phyloP scores from a whole-genome alignment of 306 rosid species.

The Boehmeria nivea region DNA sequence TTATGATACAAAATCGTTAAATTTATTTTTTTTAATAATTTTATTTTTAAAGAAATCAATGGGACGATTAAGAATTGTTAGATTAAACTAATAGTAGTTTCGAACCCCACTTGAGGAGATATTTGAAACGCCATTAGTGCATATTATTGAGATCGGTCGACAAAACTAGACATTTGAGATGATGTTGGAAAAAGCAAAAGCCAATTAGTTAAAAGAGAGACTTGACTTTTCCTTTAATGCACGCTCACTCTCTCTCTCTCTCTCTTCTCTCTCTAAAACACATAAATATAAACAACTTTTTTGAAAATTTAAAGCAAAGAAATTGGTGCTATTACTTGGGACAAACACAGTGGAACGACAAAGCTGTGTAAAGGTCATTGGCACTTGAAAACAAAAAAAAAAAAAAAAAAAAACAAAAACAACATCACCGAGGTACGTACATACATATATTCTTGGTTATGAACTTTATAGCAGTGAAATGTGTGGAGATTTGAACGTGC shows the following conservation, averaged over 20 bases:
- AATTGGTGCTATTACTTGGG: background rate
- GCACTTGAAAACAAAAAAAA: too few species aligned
- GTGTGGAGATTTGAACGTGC: background rate
- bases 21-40: too few species aligned
- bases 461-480: slow-evolving; percentile 1
- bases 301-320: background rate
- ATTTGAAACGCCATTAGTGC: too few species aligned
- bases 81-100: too few species aligned
- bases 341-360: slow-evolving; percentile 5
- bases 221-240: slow-evolving; percentile 20
- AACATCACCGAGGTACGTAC: too few species aligned
- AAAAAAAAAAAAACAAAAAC: too few species aligned
- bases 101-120: too few species aligned
- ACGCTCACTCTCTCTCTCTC: background rate
- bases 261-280: background rate
- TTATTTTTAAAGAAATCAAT: too few species aligned
- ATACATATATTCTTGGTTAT: background rate
- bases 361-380: slow-evolving; percentile 22
- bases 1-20: too few species aligned
- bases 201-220: slow-evolving; percentile 13
- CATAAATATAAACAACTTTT: background rate
- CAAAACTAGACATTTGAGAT: slow-evolving; percentile 14
- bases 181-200: slow-evolving; percentile 31
- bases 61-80: too few species aligned
- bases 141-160: slow-evolving; percentile 12